Percentiles rank a stretch among this genome's conserved stretches.
Evolutionary conservation across 2,329 filamentous ascomycete species (phyloP).

Genomic region (Ilyonectria robusta): DNA sequence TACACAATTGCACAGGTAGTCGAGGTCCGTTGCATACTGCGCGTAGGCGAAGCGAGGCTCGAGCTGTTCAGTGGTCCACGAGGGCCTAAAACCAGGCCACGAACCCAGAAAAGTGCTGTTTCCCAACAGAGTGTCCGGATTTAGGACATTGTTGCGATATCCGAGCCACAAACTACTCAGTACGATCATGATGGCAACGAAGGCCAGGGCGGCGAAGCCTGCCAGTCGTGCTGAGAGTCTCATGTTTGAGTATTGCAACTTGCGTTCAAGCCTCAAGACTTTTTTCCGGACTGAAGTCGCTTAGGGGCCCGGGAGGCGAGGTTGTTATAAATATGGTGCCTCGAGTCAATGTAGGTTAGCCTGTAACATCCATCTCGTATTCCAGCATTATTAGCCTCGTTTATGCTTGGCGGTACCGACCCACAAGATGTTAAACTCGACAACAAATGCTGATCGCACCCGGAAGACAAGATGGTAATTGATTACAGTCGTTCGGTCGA

Average conservation of each 20-base stretch:
- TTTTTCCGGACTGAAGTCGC: background rate
- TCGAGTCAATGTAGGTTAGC: background rate
- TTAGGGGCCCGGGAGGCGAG: background rate
- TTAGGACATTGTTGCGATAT: background rate
- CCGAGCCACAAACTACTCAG: background rate
- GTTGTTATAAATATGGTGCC: background rate
- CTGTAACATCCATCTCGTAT: background rate
- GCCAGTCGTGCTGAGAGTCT: background rate
- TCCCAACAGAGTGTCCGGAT: background rate
- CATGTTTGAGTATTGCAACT: background rate
- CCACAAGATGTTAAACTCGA: too few relatives aligned
- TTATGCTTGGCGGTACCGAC: too few relatives aligned
- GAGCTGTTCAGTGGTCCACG: slow-evolving; percentile 16
- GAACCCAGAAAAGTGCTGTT: background rate
- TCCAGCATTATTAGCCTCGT: too few relatives aligned
- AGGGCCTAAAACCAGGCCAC: background rate
- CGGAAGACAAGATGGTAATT: too few relatives aligned
- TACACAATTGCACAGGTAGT: slow-evolving; percentile 19
- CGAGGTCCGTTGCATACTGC: slow-evolving; percentile 19
- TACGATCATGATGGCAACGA: background rate
- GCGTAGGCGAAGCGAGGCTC: slow-evolving; percentile 17
- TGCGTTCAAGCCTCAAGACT: background rate
- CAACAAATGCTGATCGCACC: too few relatives aligned
- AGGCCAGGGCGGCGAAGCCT: background rate
- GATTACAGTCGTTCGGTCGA: too few relatives aligned